These are phyloP conservation scores for Crucihimalaya himalaica DNA, from an alignment of 345 rosid genomes.

Conservation along the genomic window DNA sequence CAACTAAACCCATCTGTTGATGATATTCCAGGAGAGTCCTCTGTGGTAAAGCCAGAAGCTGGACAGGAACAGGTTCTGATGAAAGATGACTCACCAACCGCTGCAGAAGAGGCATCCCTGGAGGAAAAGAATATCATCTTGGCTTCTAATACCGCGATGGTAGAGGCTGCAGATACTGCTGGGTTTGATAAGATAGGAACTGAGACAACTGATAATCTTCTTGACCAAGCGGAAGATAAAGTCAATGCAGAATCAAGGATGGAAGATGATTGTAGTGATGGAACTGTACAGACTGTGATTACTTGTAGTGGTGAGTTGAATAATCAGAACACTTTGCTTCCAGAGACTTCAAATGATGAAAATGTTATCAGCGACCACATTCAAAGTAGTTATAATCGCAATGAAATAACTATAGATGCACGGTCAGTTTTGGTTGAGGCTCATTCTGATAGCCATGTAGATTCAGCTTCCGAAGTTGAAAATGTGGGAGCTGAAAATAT, in stretches of 20 bases:
- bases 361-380: conserved; percentile 34
- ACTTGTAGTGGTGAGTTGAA: conserved; percentile 36
- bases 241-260: conserved; percentile 43
- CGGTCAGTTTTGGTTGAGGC: conserved; percentile 27
- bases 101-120: conserved; percentile 42
- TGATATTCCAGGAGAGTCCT: conserved; percentile 44
- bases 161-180: conserved; percentile 36
- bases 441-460: conserved; percentile 31
- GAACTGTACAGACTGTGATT: conserved; percentile 32
- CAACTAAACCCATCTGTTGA: conserved; percentile 40
- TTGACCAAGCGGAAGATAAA: conserved; percentile 42
- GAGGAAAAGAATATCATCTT: conserved; percentile 40
- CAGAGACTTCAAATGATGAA: conserved; percentile 17
- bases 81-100: conserved; percentile 45
- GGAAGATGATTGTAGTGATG: conserved; percentile 40
- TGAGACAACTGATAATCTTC: conserved; percentile 35
- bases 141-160: conserved; percentile 37
- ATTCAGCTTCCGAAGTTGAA: conserved; percentile 31
- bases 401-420: conserved; percentile 36
- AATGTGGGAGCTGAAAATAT: conserved; percentile 37
- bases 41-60: conserved; percentile 43
- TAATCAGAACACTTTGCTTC: conserved; percentile 36
- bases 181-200: conserved; percentile 38
- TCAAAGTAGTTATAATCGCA: conserved; percentile 26
- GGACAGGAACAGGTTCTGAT: conserved; percentile 44